A percentile compares a stretch with the other conserved stretches of the same genome.
Conservation (phyloP, 1,284 basidiomycete genomes). For the Boletellus sp. region DNA sequence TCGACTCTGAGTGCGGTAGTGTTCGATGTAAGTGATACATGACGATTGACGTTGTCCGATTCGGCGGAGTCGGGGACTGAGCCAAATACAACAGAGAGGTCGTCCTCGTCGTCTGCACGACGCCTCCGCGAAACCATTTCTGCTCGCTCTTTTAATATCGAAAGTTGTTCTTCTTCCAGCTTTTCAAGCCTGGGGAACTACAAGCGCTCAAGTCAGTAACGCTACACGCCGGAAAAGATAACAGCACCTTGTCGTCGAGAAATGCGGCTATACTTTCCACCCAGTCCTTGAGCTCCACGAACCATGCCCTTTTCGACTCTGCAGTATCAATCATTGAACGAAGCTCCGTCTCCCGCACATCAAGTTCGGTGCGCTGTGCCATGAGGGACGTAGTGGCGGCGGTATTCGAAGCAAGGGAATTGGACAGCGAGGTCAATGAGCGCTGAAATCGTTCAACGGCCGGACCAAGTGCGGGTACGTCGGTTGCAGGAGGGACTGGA, state of each 20-base stretch:
- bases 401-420: conserved; percentile 69
- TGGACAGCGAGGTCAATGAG: conserved; percentile 64
- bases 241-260: conserved; percentile 83
- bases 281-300: conserved; percentile 80
- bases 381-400: conserved; percentile 58
- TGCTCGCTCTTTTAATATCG: conserved; percentile 71
- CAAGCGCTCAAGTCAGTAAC: conserved; percentile 7
- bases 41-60: conserved; percentile 58
- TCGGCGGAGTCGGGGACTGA: conserved; percentile 37
- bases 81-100: conserved; percentile 75
- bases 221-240: not conserved
- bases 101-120: conserved; percentile 75
- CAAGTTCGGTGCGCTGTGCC: conserved; percentile 68
- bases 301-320: conserved; percentile 86
- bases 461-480: conserved; percentile 55
- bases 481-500: conserved; percentile 58
- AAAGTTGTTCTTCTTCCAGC: conserved; percentile 79
- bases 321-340: conserved; percentile 75
- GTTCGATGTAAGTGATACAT: conserved; percentile 46
- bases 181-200: conserved; percentile 82
- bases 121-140: conserved; percentile 70
- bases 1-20: conserved; percentile 46
- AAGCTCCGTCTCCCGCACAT: conserved; percentile 75
- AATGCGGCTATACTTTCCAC: conserved; percentile 85
- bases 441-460: conserved; percentile 57